Base-by-base conservation (phyloP, 1,139 yeast species). In the Arxiozyma heterogenica region DNA sequence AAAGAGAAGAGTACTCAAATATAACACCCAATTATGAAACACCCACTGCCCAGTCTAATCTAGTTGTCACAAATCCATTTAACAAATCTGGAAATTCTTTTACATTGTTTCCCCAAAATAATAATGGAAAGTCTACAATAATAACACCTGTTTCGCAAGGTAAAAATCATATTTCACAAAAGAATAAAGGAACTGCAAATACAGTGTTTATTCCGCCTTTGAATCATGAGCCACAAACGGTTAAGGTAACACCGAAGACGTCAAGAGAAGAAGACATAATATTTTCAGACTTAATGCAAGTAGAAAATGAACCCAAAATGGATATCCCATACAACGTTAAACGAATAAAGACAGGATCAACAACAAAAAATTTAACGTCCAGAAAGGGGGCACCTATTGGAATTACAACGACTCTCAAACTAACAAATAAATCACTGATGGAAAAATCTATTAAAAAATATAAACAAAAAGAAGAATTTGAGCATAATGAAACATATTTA, bases 211-310 rank as follows among this genome's bases (percentile, higher is more conserved):
- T 44, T 9, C 51, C 51, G 21, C 47, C 51, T 18, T 22, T 50
- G 11, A 15, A 34, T 5, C 23, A 46, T 46, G 23, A 51, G 4
- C 50, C 39, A 3, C 45, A 17, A 23, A 30, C 39, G 15, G 3
- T 15, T 17, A 22, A 42, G 5, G 34, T 44, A 17, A 50, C 51
- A n/a, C 51, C 51, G 17, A 44, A 50, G 17, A 12, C 48, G 4
- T 50, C 48, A 12, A 50, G 44, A n/a, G 51, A 50, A 38, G 51
- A 50, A 23, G 38, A 50, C 38, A 44, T 2, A 41, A 39, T 47
- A 23, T 6, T 47, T 7, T 20, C 50, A 6, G 50, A 47, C 21
- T 12, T 6, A 34, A 12, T 6, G 6, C 39, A 15, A 34, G 15
- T 21, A 18, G 49, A 46, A 46, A 41, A 21, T 7, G 49, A 18